Conservation (phyloP, 371 early-diverging fungal genomes). For the Lichtheimia corymbifera region DNA sequence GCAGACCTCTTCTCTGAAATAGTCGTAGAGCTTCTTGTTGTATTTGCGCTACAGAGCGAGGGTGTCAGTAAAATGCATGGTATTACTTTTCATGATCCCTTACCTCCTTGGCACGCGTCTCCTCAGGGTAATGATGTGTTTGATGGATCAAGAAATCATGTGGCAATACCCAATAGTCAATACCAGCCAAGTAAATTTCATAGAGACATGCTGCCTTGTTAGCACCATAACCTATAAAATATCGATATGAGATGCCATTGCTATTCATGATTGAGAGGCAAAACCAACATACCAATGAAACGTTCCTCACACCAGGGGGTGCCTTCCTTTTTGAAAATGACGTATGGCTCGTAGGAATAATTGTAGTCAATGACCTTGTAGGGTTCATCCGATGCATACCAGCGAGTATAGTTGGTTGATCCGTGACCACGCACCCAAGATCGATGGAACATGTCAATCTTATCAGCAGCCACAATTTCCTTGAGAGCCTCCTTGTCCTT, state of each 20-base stretch:
- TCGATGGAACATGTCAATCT: constrained; percentile 61
- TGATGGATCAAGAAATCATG: constrained; percentile 68
- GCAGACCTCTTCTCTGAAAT: constrained; percentile 68
- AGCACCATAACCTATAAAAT: constrained; percentile 57
- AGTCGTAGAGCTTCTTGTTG: constrained; percentile 64
- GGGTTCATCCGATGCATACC: constrained; percentile 48
- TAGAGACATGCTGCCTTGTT: constrained; percentile 74
- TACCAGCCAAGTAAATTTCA: constrained; percentile 65
- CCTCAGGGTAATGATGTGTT: constrained; percentile 65
- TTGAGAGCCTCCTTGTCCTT: constrained; percentile 41
- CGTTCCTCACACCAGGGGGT: constrained; percentile 71
- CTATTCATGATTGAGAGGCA: too few species aligned
- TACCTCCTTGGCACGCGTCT: constrained; percentile 65
- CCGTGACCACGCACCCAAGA: constrained; percentile 60
- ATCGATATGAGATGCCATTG: too few species aligned
- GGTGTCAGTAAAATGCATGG: not conserved
- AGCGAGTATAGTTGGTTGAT: constrained; percentile 56
- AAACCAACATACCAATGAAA: constrained; percentile 32
- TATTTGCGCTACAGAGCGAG: constrained; percentile 52
- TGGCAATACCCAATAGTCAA: constrained; percentile 66
- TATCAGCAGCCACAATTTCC: constrained; percentile 41
- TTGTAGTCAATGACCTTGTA: constrained; percentile 57
- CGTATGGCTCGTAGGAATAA: constrained; percentile 66
- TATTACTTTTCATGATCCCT: constrained; percentile 2
- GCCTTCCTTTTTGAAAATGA: constrained; percentile 62